These are phyloP conservation scores for Colletotrichum plurivorum DNA, from an alignment of 2,329 filamentous ascomycete species.

Conservation along the genomic window DNA sequence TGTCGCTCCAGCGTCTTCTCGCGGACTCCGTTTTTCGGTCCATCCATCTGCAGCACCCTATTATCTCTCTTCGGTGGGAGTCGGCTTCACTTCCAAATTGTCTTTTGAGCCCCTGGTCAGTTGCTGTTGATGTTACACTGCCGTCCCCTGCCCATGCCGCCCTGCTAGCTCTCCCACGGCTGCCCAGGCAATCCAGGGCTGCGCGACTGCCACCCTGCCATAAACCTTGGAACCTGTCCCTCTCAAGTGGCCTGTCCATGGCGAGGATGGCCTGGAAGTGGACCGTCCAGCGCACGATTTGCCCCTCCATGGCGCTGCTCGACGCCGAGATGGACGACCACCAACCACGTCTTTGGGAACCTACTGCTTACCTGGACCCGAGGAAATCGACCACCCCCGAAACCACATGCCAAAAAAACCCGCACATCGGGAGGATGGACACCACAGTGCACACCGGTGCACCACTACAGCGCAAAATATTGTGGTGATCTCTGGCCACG, in stretches of 20 bases:
- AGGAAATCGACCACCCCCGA: neutral
- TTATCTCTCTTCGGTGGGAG: conserved; percentile 29
- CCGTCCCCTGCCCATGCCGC: conserved; percentile 22
- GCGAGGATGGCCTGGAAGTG: conserved; percentile 28
- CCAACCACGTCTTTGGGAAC: conserved; percentile 5
- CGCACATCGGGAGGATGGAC: conserved; percentile 30
- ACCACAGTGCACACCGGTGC: conserved; percentile 1
- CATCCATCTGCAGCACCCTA: neutral
- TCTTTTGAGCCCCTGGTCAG: neutral
- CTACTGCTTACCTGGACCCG: too few species aligned
- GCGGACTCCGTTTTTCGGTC: conserved; percentile 35
- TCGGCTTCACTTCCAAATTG: neutral
- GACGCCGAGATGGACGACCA: conserved; percentile 11
- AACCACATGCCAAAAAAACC: conserved; percentile 46
- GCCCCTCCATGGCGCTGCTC: conserved; percentile 24
- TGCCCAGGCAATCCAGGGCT: conserved; percentile 14
- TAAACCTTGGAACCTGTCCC: conserved; percentile 32
- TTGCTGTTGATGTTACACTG: neutral
- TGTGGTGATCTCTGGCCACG: conserved; percentile 28
- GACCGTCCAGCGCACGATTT: conserved; percentile 33
- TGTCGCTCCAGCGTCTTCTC: conserved; percentile 5
- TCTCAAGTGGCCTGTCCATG: conserved; percentile 32
- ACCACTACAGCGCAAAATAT: conserved; percentile 6
- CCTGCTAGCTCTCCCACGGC: conserved; percentile 28
- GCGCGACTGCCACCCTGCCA: conserved; percentile 12